These are phyloP conservation scores for Tarenaya hassleriana DNA, from an alignment of 345 rosid species.

Conservation along the genomic window DNA sequence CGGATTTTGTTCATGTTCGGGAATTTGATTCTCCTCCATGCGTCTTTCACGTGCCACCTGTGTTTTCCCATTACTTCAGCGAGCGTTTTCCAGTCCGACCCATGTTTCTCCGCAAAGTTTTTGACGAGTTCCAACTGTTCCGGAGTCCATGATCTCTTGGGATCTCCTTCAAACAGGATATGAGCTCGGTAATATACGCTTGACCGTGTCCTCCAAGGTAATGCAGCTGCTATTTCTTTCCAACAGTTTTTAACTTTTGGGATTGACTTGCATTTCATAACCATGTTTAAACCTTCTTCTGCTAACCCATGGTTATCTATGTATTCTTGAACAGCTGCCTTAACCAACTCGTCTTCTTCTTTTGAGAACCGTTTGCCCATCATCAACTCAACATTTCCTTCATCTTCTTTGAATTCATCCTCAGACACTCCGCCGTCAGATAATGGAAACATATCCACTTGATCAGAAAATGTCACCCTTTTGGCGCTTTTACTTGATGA, in stretches of 20 bases:
- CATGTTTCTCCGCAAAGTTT: conserved; percentile 42
- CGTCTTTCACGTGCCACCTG: conserved; percentile 68
- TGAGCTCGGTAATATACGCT: conserved; percentile 63
- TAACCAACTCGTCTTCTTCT: conserved; percentile 61
- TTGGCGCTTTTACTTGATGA: conserved; percentile 32
- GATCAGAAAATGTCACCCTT: conserved; percentile 59
- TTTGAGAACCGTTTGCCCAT: conserved; percentile 60
- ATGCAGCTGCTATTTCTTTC: conserved; percentile 57
- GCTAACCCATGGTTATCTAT: conserved; percentile 48
- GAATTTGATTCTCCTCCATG: conserved; percentile 56
- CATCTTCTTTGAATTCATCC: too few species aligned
- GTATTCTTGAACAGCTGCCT: conserved; percentile 45
- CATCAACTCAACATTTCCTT: conserved; percentile 32
- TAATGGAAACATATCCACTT: conserved; percentile 51
- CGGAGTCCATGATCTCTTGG: conserved; percentile 41
- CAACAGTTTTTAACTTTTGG: conserved; percentile 46
- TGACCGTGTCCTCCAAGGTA: conserved; percentile 48
- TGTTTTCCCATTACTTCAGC: conserved; percentile 54
- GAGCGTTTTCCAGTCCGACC: conserved; percentile 57
- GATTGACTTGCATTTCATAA: conserved; percentile 40
- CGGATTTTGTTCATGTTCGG: too few species aligned
- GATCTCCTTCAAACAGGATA: conserved; percentile 47
- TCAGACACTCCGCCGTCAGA: conserved; percentile 20
- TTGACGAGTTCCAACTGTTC: conserved; percentile 51
- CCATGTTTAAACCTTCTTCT: conserved; percentile 54